These are phyloP conservation scores for Neurospora sp. DNA, from an alignment of 495 filamentous ascomycete species.

Conservation along the genomic window DNA sequence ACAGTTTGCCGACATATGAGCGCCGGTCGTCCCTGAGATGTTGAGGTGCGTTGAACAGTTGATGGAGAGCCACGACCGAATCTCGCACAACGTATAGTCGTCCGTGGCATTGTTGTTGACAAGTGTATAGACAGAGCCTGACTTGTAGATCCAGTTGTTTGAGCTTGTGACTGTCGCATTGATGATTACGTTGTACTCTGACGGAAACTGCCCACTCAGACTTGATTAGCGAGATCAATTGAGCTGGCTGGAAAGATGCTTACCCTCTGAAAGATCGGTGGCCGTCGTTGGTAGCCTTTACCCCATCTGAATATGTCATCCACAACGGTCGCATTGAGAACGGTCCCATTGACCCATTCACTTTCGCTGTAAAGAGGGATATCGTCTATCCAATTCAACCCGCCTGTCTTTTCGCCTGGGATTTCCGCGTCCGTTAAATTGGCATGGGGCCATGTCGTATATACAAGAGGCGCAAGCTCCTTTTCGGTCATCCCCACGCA, in stretches of 20 bases:
- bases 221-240: not conserved
- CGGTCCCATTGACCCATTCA: slow-evolving; percentile 33
- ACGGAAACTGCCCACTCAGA: slow-evolving; percentile 30
- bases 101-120: slow-evolving; percentile 34
- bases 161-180: slow-evolving; percentile 31
- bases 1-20: slow-evolving; percentile 44
- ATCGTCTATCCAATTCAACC: slow-evolving; percentile 21
- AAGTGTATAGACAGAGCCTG: slow-evolving; percentile 53
- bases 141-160: slow-evolving; percentile 11
- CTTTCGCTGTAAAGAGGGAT: slow-evolving; percentile 12
- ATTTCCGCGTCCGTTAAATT: slow-evolving; percentile 19
- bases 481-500: slow-evolving; percentile 50
- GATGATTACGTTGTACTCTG: slow-evolving; percentile 53
- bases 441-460: slow-evolving; percentile 42
- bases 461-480: slow-evolving; percentile 55
- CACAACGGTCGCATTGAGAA: slow-evolving; percentile 38
- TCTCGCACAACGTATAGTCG: slow-evolving; percentile 51
- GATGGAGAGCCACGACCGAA: slow-evolving; percentile 47
- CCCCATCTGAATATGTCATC: slow-evolving; percentile 64
- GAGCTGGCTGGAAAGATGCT: not conserved
- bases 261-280: slow-evolving; percentile 54
- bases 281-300: slow-evolving; percentile 33
- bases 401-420: slow-evolving; percentile 11
- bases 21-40: slow-evolving; percentile 45
- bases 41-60: slow-evolving; percentile 55